Base-by-base conservation (phyloP, 441 rosid species). In the Populus hybrid region DNA sequence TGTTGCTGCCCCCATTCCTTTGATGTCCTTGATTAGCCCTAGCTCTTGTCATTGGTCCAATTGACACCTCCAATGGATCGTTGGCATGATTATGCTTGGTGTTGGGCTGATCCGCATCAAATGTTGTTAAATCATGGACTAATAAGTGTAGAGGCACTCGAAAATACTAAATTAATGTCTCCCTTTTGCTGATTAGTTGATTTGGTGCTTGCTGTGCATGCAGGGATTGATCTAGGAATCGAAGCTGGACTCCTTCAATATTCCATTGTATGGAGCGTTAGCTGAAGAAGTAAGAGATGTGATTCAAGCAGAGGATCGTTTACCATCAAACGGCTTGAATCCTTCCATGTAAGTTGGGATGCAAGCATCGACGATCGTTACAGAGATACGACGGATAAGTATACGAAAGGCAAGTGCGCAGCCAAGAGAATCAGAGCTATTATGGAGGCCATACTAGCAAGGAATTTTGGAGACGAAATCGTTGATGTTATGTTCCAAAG, bases 221-320 rank as follows among this genome's bases (percentile, higher is more conserved):
- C 5, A 75, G 79, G 84, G 78, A 1, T 21, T 76, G n/a, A 38
- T 75, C 23, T 72, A 78, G 28, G 76, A 76, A 69, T 69, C 74
- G 32, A 79, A 73, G 42, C n/a, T 79, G 42, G 80, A 65, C 26
- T n/a, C 79, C 19, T 82, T 72, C 75, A 76, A 76, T 19, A 5
- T 64, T 10, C 78, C 82, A 28, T 19, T 64, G 6, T 76, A 73
- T 53, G 61, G 12, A 9, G 42, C 82, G 0, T 40, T 35, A 18
- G 30, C 42, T 59, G 73, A 82, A 36, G 82, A 79, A 79, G 34
- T 79, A 38, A 70, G 35, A 38, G 63, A 74, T 8, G 76, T 67
- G 21, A 79, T 76, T 24, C 23, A 74, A 79, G 24, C 28, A 21
- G 76, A 70, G 72, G 69, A 21, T 82, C 84, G 2, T 76, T 72